Evolutionary conservation across 2,329 filamentous ascomycete species (phyloP), one percentile per base, ranked within the genome.

Genomic region (Beauveria pseudobassiana): DNA sequence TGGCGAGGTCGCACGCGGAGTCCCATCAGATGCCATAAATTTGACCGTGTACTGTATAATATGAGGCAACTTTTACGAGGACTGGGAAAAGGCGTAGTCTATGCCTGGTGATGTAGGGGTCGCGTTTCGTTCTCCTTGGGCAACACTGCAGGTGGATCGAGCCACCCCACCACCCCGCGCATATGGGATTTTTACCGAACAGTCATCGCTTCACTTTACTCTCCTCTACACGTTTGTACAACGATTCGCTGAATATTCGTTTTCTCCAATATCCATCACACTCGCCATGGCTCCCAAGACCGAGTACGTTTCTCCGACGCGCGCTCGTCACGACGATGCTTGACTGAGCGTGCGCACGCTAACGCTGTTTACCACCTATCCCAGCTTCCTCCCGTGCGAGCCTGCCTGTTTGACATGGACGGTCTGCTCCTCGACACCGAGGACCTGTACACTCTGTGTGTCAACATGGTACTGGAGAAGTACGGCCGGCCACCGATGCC

Each of bases 401-500:
- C 93, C 67, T 97, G 93, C 75, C 87, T 99, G 66, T 98, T 99
- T 74, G 95, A 99, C 80, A 97, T 98, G 93, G 95, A 99, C 75
- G 95, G 95, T 64, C 87, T 99, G 42, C 85, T 99, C 22, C 89
- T 99, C 72, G 87, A 98, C 76, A 92, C 90, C 40, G 95, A 98
- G 79, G 95, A 98, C 69, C 75, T 86, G 61, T 98, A 98, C 80
- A 95, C 91, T 0, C 73, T 84, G 28, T 89, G 90, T 75, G 89
- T 92, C 64, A 97, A 99, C 76, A 80, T 85, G 26, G 83, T 98
- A 43, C 87, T 99, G 45, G 80, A 82, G 62, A 86, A 89, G 71
- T 91, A 95, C 74, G 83, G 82, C 69, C 86, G 85, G 55, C 88
- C 90, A 1, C 73, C 78, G 16, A 80, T 98, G n/a, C 93, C 95